Evolutionary conservation across 2,329 filamentous ascomycete genomes (phyloP), one percentile per base, ranked within the genome.

Genomic region (Sporothrix phasma): DNA sequence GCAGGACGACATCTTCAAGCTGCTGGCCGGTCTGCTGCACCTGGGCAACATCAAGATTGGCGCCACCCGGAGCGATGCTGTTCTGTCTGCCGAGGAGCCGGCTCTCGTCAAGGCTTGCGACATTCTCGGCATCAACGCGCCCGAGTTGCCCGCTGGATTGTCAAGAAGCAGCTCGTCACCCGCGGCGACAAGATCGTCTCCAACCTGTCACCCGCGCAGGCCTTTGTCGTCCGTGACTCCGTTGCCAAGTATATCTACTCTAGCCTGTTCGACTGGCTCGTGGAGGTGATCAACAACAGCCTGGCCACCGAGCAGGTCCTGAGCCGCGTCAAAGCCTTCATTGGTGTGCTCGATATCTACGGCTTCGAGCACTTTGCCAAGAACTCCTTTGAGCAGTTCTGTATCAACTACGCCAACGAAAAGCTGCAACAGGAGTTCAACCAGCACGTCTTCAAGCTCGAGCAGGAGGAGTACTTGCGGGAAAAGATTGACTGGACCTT

Each of bases 401-500:
- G 94, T 78, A 99, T 99, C 84, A 99, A 99, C 77, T 99, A 99
- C 73, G 94, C 94, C 77, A 99, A 99, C 76, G 94, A 99, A 77
- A 99, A 99, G 78, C 80, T 99, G 63, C 94, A 99, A 74, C 94
- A 99, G 75, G 93, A 97, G 75, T 99, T 99, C 81, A 99, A 99
- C 77, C 91, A 95, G 74, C 94, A 99, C 73, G 94, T 99, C 41
- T 99, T 99, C 84, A 97, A 97, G 76, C 84, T 99, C 24, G 94
- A 99, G 75, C 94, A 99, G 75, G 94, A 99, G 74, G 94, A 99
- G 76, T 99, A 99, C 74, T 84, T 97, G 46, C 86, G 88, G 63
- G 94, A 99, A 77, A 82, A 97, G 78, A 99, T 99, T 69, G 92
- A 97, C 77, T 99, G 94, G 94, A 97, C 90, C 10, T 99, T 99